Base-by-base conservation (phyloP, 768 basidiomycete genomes). In the Termitomyces sp. region DNA sequence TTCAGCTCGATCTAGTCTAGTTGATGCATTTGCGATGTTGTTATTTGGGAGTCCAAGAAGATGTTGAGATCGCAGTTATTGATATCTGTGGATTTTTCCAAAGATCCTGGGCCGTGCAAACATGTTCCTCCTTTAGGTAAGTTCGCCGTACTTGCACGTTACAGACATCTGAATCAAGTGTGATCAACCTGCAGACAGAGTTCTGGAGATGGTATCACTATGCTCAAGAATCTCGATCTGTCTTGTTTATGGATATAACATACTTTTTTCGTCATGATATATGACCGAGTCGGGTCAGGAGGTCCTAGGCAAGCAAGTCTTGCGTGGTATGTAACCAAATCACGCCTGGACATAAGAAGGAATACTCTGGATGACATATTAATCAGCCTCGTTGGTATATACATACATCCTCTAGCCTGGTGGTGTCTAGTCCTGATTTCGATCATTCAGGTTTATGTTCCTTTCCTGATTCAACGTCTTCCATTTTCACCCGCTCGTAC, bases 31-130 rank as follows among this genome's bases (percentile, higher is more conserved):
- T 33, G 6, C 5, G 32, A 90, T 23, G 23, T 18, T 89, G 88
- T 66, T 82, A 85, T 64, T 72, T 77, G 38, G 84, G 84, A 73
- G 23, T 89, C 55, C 91, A 92, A 70, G 87, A 89, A 61, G 84
- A 88, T 57, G 74, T 92, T 33, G 81, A 91, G 69, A 89, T 92
- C 61, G 89, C 90, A 14, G 75, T 91, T 59, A 89, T 33, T 33
- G 32, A 33, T 33, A 33, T 33, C 32, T 33, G 1, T 33, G 8
- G 6, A 33, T 33, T 33, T 5, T 23, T 23, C 23, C 32, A 33
- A 33, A 33, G 32, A 23, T 23, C 32, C 32, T 5, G 5, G 32
- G 8, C 32, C 8, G 32, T 91, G 55, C 72, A 81, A 63, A 78
- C 81, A 64, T 76, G 77, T 26, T 66, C 73, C 38, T 74, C 80